Percentiles rank a stretch among this genome's conserved stretches.
Evolutionary conservation across 1,284 basidiomycete species (phyloP).

Genomic region (Ustilago esculenta): DNA sequence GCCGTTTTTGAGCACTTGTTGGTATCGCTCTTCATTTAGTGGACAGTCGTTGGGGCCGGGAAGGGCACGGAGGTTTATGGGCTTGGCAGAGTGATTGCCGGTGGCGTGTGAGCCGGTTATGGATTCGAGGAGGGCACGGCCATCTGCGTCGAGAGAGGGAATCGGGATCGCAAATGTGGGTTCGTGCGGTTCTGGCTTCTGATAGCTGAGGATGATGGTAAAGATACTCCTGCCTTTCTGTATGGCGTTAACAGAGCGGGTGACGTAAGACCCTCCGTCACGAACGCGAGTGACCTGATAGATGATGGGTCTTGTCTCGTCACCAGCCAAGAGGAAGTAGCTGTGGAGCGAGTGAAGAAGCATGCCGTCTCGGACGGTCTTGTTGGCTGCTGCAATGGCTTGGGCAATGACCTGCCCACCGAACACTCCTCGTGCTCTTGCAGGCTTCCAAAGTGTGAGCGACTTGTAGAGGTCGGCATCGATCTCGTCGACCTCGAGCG

Average conservation of each 20-base stretch:
- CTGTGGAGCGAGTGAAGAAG: constrained; percentile 55
- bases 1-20: constrained; percentile 32
- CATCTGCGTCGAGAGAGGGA: constrained; percentile 39
- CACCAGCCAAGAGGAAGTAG: constrained; percentile 62
- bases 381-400: constrained; percentile 52
- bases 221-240: constrained; percentile 59
- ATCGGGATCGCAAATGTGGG: constrained; percentile 58
- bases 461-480: constrained; percentile 57
- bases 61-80: constrained; percentile 38
- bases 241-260: constrained; percentile 57
- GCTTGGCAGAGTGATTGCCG: constrained; percentile 30
- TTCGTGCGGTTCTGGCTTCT: constrained; percentile 57
- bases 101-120: constrained; percentile 43
- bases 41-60: constrained; percentile 43
- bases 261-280: constrained; percentile 63
- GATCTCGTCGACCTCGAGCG: constrained; percentile 58
- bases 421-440: constrained; percentile 62
- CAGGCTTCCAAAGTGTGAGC: constrained; percentile 57
- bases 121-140: constrained; percentile 15
- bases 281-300: constrained; percentile 60
- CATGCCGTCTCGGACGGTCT: constrained; percentile 53
- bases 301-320: constrained; percentile 53
- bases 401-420: constrained; percentile 64
- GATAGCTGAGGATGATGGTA: constrained; percentile 61
- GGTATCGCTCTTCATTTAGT: constrained; percentile 54